phyloP scores from a whole-genome alignment of 2,329 filamentous ascomycete species.

The Fusarium torulosum region DNA sequence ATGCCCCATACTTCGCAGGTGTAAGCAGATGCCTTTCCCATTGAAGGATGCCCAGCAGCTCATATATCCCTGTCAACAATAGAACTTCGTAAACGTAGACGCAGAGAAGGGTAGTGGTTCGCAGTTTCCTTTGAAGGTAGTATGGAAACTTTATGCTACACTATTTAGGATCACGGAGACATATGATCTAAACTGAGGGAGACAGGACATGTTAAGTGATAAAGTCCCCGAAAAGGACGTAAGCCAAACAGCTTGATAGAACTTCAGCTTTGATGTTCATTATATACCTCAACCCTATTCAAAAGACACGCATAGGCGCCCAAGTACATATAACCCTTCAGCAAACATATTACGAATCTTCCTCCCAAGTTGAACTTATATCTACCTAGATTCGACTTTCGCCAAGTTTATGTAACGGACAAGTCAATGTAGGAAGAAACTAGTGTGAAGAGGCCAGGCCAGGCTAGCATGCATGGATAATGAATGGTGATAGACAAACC shows the following conservation, averaged over 20 bases:
- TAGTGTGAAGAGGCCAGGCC: neutral
- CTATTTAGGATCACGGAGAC: neutral
- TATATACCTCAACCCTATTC: no score
- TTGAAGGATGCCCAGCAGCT: neutral
- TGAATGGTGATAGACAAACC: neutral
- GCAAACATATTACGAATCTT: no score
- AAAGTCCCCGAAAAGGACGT: neutral
- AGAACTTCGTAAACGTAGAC: neutral
- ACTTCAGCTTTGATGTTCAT: neutral
- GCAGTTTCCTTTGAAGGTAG: neutral
- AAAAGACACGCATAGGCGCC: no score
- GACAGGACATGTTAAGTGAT: no score
- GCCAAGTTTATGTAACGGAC: neutral
- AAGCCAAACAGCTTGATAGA: neutral
- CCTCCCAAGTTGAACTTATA: neutral
- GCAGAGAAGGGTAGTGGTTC: neutral
- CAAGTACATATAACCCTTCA: no score
- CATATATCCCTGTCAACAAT: no score
- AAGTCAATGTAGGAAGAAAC: neutral
- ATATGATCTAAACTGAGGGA: neutral
- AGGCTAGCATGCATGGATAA: neutral
- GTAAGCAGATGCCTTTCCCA: neutral
- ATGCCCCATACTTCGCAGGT: neutral
- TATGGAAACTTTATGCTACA: neutral
- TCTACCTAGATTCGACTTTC: neutral